Percentiles rank a stretch among this genome's conserved stretches.
Conservation (phyloP, 139 green algal genomes). For the Spirogloea muscicola region DNA sequence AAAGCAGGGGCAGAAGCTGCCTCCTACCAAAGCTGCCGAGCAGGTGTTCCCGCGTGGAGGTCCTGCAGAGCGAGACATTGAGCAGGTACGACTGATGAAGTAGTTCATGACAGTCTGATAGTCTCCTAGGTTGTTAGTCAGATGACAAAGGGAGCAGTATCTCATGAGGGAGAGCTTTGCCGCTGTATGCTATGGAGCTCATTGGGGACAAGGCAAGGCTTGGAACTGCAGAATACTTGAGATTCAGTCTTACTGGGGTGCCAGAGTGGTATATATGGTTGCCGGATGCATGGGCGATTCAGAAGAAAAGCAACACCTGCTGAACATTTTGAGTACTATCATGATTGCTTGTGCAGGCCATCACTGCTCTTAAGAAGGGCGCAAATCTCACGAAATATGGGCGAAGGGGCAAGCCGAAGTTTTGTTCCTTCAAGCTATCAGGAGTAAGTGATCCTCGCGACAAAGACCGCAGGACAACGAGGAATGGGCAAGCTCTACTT, state of each 20-base stretch:
- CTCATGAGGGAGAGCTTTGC: not conserved
- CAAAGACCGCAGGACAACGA: too few species aligned
- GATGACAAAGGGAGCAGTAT: not conserved
- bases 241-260: not conserved
- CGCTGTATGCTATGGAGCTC: not conserved
- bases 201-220: not conserved
- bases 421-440: constrained; percentile 43
- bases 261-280: not conserved
- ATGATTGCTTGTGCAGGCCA: constrained; percentile 27
- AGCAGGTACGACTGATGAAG: constrained; percentile 1
- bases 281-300: too few species aligned
- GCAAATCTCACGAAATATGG: constrained; percentile 47
- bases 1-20: too few species aligned
- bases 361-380: constrained; percentile 49
- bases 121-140: not conserved
- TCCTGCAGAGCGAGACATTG: not conserved
- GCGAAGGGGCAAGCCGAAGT: constrained; percentile 22
- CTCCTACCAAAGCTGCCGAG: too few species aligned
- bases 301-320: not conserved
- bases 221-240: not conserved
- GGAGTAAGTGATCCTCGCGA: constrained; percentile 15
- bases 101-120: not conserved
- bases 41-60: too few species aligned
- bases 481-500: too few species aligned
- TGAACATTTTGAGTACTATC: not conserved